These are phyloP conservation scores for Inonotus hispidus DNA, from an alignment of 1,284 basidiomycete species.

Conservation along the genomic window DNA sequence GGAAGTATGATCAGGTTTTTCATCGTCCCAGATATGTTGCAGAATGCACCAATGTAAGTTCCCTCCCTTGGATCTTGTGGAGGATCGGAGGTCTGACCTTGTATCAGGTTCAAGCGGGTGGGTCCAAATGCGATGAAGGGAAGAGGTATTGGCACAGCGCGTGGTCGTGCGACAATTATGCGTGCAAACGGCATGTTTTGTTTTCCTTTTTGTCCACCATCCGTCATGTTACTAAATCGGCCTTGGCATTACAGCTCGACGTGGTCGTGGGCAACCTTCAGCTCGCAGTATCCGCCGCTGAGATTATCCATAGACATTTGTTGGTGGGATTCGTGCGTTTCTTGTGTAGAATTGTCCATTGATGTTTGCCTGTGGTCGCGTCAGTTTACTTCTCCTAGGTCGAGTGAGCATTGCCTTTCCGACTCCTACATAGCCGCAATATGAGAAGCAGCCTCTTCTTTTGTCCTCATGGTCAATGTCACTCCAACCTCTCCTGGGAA, in stretches of 20 bases:
- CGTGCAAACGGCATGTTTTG: conserved; percentile 43
- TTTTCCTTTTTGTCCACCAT: conserved; percentile 33
- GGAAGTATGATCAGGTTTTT: conserved; percentile 98
- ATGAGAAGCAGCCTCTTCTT: too few species aligned
- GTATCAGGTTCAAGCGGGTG: conserved; percentile 91
- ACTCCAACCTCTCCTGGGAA: too few species aligned
- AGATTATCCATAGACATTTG: conserved; percentile 21
- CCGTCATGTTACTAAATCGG: conserved; percentile 16
- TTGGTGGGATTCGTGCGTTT: background rate
- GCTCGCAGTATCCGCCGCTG: conserved; percentile 74
- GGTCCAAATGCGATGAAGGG: conserved; percentile 99
- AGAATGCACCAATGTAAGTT: conserved; percentile 96
- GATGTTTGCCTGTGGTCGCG: background rate
- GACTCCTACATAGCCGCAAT: background rate
- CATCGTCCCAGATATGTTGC: conserved; percentile 99
- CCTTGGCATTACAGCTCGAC: conserved; percentile 53
- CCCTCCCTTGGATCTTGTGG: background rate
- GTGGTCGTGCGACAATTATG: conserved; percentile 96
- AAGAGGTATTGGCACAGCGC: conserved; percentile 96
- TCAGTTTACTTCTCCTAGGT: background rate
- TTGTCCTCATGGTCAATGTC: too few species aligned
- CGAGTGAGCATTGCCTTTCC: conserved; percentile 12
- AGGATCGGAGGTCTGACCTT: conserved; percentile 17
- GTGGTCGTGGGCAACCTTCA: conserved; percentile 72
- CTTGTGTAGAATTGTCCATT: conserved; percentile 15